Conservation (phyloP, 2,329 filamentous ascomycete species). For the Hortaea werneckii region DNA sequence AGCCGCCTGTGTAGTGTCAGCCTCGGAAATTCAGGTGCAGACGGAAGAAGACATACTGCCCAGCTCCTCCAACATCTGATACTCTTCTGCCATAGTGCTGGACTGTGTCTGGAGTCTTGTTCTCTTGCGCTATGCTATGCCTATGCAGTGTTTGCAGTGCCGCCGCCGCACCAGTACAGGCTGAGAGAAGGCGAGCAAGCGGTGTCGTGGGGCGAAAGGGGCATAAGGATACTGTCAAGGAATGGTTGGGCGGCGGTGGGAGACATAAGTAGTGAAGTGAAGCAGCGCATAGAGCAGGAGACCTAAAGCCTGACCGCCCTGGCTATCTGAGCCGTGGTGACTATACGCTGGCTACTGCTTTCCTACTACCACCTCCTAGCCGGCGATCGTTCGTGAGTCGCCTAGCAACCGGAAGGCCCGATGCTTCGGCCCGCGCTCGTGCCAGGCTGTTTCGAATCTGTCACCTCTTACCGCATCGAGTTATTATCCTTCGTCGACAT, state of each 20-base stretch:
- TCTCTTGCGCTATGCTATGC: neutral
- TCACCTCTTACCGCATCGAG: too few relatives aligned
- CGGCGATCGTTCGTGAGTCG: too few relatives aligned
- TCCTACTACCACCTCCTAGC: too few relatives aligned
- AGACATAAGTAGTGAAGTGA: neutral
- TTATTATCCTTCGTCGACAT: too few relatives aligned
- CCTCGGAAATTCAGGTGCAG: neutral
- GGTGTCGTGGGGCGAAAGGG: neutral
- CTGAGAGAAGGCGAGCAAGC: neutral
- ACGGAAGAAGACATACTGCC: slow-evolving; percentile 58
- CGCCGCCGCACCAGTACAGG: slow-evolving; percentile 4
- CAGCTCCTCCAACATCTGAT: slow-evolving; percentile 91
- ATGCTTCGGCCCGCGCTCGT: neutral
- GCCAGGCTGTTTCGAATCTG: neutral
- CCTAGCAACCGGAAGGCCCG: neutral
- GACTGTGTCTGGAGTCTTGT: neutral
- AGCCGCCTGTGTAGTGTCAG: slow-evolving; percentile 54
- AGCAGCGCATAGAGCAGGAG: neutral
- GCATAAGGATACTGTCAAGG: neutral
- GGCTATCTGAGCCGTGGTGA: neutral
- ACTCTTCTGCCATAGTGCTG: slow-evolving; percentile 61
- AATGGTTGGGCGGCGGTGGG: neutral
- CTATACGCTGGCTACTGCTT: too few relatives aligned
- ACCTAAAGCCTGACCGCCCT: neutral
- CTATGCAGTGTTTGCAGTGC: neutral